phyloP scores from a whole-genome alignment of 2,329 filamentous ascomycete genomes.

The Hypocreales sp. region DNA sequence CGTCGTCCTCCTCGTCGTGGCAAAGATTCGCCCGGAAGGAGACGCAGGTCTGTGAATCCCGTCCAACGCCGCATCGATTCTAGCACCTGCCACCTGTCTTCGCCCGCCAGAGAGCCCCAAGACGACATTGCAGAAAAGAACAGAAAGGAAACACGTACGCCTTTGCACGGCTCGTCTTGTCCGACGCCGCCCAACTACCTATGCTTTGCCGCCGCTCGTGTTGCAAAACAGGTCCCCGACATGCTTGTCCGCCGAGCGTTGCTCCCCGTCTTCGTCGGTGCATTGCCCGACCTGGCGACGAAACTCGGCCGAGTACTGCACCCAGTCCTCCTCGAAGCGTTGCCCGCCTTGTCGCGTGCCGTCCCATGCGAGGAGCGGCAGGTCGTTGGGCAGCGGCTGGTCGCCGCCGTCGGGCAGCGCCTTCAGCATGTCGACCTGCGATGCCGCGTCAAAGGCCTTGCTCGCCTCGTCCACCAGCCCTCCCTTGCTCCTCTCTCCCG shows the following conservation, averaged over 20 bases:
- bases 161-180: not conserved
- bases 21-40: slow-evolving; percentile 13
- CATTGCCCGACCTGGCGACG: slow-evolving; percentile 55
- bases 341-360: slow-evolving; percentile 30
- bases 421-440: slow-evolving; percentile 28
- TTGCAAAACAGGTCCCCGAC: slow-evolving; percentile 52
- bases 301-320: slow-evolving; percentile 42
- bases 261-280: slow-evolving; percentile 11
- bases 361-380: slow-evolving; percentile 50
- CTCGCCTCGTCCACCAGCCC: slow-evolving; percentile 12
- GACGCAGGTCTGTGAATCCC: too few relatives aligned
- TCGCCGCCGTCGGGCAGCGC: slow-evolving; percentile 27
- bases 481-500: slow-evolving; percentile 7
- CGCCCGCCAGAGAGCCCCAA: too few relatives aligned
- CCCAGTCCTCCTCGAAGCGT: slow-evolving; percentile 26
- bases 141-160: not conserved
- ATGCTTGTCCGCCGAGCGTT: slow-evolving; percentile 17
- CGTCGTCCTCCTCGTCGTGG: slow-evolving; percentile 41
- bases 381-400: slow-evolving; percentile 25
- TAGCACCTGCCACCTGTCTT: too few relatives aligned
- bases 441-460: slow-evolving; percentile 24
- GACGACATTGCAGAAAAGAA: not conserved
- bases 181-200: slow-evolving; percentile 1
- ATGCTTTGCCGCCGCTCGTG: slow-evolving; percentile 10
- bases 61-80: too few relatives aligned